Conservation (phyloP, 108 stramenopile genomes). For the Nitzschia sp. region DNA sequence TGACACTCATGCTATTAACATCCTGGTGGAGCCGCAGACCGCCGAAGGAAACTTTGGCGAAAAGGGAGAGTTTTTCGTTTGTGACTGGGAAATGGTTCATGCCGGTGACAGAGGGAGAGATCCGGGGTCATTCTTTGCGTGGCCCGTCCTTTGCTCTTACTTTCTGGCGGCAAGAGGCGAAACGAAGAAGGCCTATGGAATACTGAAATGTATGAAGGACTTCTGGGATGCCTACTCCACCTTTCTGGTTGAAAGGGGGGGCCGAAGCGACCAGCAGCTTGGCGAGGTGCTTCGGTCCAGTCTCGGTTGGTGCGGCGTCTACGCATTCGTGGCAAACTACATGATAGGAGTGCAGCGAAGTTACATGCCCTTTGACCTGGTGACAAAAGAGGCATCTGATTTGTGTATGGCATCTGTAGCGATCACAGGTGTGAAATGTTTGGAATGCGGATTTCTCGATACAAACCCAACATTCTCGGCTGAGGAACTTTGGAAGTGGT, state of each 20-base stretch:
- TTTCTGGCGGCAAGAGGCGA: constrained; percentile 25
- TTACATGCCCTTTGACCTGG: constrained; percentile 14
- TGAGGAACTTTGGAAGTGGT: constrained; percentile 1
- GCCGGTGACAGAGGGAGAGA: constrained; percentile 36
- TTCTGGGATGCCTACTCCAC: constrained; percentile 24
- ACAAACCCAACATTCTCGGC: neutral
- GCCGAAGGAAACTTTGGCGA: constrained; percentile 31
- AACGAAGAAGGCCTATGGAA: constrained; percentile 14
- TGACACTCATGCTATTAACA: constrained; percentile 49
- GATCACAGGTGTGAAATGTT: constrained; percentile 1
- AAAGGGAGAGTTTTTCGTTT: constrained; percentile 37
- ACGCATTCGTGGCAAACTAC: constrained; percentile 21
- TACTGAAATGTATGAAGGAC: constrained; percentile 14
- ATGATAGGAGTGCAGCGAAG: constrained; percentile 10
- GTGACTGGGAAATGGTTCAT: constrained; percentile 54
- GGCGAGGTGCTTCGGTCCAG: constrained; percentile 10
- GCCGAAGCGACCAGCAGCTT: constrained; percentile 4
- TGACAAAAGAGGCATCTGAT: neutral
- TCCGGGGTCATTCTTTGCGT: constrained; percentile 23
- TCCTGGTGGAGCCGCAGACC: constrained; percentile 51
- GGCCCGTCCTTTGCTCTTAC: constrained; percentile 26
- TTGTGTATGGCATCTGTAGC: neutral
- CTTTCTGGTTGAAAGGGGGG: neutral
- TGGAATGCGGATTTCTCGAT: constrained; percentile 6
- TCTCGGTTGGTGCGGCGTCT: constrained; percentile 21